Base-by-base conservation (phyloP, 179 eudicot genomes). In the Camellia oleifera region DNA sequence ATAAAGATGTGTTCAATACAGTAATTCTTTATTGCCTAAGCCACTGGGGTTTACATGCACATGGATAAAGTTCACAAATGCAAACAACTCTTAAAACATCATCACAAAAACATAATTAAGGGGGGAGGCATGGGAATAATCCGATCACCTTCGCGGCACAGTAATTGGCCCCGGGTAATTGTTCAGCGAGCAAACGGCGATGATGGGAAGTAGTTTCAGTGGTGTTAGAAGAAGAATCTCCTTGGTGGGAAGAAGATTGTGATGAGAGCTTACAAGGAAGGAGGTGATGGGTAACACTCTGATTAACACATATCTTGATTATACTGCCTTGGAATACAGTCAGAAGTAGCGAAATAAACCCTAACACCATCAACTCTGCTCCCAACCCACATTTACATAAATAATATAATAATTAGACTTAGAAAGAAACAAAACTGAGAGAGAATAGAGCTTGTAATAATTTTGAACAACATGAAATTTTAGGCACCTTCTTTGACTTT, bases 321-420 rank as follows among this genome's bases (percentile, higher is more conserved):
- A 93, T 93, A 46, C 85, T 74, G 67, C 82, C 82, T 89, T 94
- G 97, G 48, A 90, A 89, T 72, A 94, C 98, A 46, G 98, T 89
- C 77, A 94, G 78, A 77, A 94, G 82, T 18, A 94, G 86, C 57
- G 98, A 94, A 74, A 94, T 92, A 75, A 94, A 94, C 81, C 98
- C 98, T 74, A 94, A 81, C 58, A 94, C 86, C 98, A 94, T 94
- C 98, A 93, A 83, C 84, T 94, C 97, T 94, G 93, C 81, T 80
- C 18, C 73, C 74, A 83, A 83, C 56, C 52, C 52, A 48, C 5
- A 48, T 48, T 4, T 48, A 4, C 5, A 48, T 48, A 7, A 48
- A 48, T 48, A 48, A 7, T 48, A 48, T 48, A 48, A 32, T 48
- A 48, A 48, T 48, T 48, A 48, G 52, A 48, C 7, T 4, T 4